Evolutionary conservation across 345 rosid genomes (phyloP).

Genomic region (Corchorus capsularis): DNA sequence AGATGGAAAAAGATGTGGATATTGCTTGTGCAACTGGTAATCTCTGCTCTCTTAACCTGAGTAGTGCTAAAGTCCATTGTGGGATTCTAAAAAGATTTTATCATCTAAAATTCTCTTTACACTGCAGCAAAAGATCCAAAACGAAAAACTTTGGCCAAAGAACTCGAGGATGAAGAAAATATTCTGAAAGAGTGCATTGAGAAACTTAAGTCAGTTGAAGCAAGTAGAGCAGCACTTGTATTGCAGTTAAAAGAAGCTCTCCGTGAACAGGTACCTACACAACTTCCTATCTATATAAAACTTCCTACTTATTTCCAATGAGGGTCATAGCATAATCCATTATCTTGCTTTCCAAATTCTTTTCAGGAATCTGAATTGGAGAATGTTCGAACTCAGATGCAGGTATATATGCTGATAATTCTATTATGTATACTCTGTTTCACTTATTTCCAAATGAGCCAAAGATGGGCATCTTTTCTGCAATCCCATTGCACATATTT

Average conservation of each 20-base stretch:
- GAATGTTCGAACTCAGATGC: constrained; percentile 80
- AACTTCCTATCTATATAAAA: constrained; percentile 1
- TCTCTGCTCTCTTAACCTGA: constrained; percentile 1
- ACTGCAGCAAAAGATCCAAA: constrained; percentile 64
- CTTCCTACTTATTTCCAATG: constrained; percentile 3
- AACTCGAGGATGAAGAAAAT: constrained; percentile 75
- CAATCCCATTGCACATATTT: neutral
- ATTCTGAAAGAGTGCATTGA: constrained; percentile 68
- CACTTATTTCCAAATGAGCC: neutral
- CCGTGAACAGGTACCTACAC: constrained; percentile 61
- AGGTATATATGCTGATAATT: constrained; percentile 42
- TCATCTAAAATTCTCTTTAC: constrained; percentile 22
- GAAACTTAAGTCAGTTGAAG: constrained; percentile 81
- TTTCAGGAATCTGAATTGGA: constrained; percentile 84
- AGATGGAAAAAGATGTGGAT: constrained; percentile 81
- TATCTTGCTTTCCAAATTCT: constrained; percentile 18
- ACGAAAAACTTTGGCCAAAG: constrained; percentile 60
- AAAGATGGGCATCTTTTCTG: neutral
- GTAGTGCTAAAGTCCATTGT: constrained; percentile 11
- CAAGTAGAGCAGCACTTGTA: constrained; percentile 69
- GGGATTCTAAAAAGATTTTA: constrained; percentile 16
- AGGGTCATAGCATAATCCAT: neutral
- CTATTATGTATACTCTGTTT: neutral
- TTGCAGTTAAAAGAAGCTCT: constrained; percentile 84
- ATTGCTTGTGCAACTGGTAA: constrained; percentile 65